These are phyloP conservation scores for Sporobolomyces roseus DNA, from an alignment of 768 basidiomycete species.

Conservation along the genomic window DNA sequence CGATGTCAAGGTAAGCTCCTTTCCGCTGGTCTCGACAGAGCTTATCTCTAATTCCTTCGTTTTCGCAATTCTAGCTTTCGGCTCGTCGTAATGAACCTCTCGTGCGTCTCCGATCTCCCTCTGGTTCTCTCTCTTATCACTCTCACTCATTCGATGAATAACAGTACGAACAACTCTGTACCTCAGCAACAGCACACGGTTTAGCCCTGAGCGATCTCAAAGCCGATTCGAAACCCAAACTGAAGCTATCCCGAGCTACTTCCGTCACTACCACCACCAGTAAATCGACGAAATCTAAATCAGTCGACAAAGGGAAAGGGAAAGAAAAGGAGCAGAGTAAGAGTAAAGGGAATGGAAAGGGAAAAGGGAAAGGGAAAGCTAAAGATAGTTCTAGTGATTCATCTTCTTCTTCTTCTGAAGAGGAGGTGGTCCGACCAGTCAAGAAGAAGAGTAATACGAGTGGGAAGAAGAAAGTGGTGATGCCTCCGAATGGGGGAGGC, in stretches of 20 bases:
- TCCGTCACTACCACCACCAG: background rate
- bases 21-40: background rate
- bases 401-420: background rate
- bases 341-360: background rate
- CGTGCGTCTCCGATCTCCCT: background rate
- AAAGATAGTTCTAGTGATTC: background rate
- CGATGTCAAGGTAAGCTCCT: conserved; percentile 35
- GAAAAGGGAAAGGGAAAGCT: background rate
- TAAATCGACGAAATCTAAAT: no score
- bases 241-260: background rate
- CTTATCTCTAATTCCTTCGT: background rate
- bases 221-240: conserved; percentile 18
- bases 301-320: background rate
- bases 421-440: background rate
- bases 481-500: background rate
- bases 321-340: background rate
- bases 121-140: background rate
- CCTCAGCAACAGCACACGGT: conserved; percentile 25
- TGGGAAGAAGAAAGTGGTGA: background rate
- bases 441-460: background rate
- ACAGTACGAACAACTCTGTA: conserved; percentile 35
- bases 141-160: background rate
- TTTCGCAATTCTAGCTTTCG: conserved; percentile 12
- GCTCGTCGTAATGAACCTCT: conserved; percentile 33
- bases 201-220: conserved; percentile 32